These are phyloP conservation scores for Russula olivacea DNA, from an alignment of 768 basidiomycete species.

Conservation along the genomic window DNA sequence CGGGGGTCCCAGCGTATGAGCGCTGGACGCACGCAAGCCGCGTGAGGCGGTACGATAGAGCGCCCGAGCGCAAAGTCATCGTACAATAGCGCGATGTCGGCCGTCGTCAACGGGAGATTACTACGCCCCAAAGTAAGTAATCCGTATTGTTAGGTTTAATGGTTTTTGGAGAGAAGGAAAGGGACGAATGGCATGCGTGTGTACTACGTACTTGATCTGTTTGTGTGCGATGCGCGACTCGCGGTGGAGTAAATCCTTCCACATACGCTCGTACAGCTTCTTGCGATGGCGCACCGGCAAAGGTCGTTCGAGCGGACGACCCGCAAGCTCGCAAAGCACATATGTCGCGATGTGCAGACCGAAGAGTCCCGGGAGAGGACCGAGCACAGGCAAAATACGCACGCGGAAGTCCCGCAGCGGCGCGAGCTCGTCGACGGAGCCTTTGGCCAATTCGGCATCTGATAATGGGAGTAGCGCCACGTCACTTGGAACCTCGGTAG, in stretches of 20 bases:
- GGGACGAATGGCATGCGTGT: too few relatives aligned
- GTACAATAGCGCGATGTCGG: conserved; percentile 77
- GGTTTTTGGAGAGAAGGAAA: too few relatives aligned
- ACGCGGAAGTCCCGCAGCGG: conserved; percentile 92
- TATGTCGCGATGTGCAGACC: conserved; percentile 88
- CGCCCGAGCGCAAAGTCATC: conserved; percentile 83
- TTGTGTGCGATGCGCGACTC: conserved; percentile 63
- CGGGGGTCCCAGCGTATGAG: conserved; percentile 77
- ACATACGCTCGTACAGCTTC: conserved; percentile 77
- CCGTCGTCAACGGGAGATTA: conserved; percentile 71
- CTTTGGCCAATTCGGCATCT: conserved; percentile 89
- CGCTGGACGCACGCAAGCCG: conserved; percentile 64
- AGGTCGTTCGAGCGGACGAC: conserved; percentile 76
- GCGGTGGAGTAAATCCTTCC: conserved; percentile 66
- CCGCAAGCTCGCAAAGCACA: conserved; percentile 79
- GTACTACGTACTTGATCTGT: conserved; percentile 42
- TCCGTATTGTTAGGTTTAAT: not conserved
- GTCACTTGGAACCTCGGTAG: conserved; percentile 87
- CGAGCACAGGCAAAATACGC: conserved; percentile 87
- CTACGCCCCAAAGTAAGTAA: conserved; percentile 36
- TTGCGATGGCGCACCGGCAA: conserved; percentile 79
- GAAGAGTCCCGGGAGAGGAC: conserved; percentile 84
- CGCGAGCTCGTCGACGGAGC: conserved; percentile 80
- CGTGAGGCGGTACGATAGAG: conserved; percentile 70
- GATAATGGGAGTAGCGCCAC: conserved; percentile 85